These are phyloP conservation scores for Xanthoceras sorbifolium DNA, from an alignment of 345 rosid species.

Conservation along the genomic window DNA sequence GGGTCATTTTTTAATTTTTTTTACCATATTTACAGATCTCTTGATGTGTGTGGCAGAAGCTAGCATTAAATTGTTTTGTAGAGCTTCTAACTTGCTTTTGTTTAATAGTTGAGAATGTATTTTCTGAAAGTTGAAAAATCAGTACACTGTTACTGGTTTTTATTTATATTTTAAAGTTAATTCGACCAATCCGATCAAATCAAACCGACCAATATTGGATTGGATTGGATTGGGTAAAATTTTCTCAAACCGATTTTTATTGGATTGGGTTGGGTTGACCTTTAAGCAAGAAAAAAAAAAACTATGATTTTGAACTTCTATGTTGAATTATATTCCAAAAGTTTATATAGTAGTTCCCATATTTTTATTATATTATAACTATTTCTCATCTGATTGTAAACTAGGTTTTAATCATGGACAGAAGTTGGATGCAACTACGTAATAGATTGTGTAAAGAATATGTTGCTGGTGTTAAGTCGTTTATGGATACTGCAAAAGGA, in stretches of 20 bases:
- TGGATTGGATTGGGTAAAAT: too few relatives aligned
- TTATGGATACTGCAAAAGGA: background rate
- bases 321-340: too few relatives aligned
- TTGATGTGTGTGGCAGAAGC: background rate
- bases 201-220: too few relatives aligned
- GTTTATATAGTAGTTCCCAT: too few relatives aligned
- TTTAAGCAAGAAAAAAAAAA: too few relatives aligned
- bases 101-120: background rate
- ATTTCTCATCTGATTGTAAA: too few relatives aligned
- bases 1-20: background rate
- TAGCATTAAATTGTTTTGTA: background rate
- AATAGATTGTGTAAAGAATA: background rate
- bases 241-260: too few relatives aligned
- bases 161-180: too few relatives aligned
- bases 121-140: background rate
- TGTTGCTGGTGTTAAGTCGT: background rate
- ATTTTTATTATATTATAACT: too few relatives aligned
- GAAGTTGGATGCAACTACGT: background rate
- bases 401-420: constrained; percentile 1
- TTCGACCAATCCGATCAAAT: too few relatives aligned
- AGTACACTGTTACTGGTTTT: background rate
- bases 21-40: background rate
- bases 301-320: too few relatives aligned
- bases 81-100: background rate
- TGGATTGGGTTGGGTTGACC: too few relatives aligned